A percentile compares a stretch with the other conserved stretches of the same genome.
Evolutionary conservation across 1,284 basidiomycete genomes (phyloP).

Genomic region (Ganoderma sinense): DNA sequence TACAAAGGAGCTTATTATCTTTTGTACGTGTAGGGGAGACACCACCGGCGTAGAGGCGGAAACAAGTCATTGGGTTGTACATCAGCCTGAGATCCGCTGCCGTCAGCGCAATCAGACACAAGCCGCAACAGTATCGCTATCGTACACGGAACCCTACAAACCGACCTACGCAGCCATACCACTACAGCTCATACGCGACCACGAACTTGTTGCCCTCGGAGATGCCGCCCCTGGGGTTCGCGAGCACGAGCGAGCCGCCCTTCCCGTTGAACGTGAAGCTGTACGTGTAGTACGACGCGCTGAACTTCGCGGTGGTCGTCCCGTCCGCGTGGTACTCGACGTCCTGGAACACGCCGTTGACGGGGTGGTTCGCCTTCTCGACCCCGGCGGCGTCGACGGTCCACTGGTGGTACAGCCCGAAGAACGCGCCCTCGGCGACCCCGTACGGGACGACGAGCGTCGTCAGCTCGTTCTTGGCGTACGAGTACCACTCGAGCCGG

Average conservation of each 20-base stretch:
- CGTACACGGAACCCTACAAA: not conserved
- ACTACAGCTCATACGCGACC: not conserved
- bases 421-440: slow-evolving; percentile 1
- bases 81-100: too few species aligned
- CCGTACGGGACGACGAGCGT: slow-evolving; percentile 15
- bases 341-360: not conserved
- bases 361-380: not conserved
- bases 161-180: not conserved
- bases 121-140: not conserved
- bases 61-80: not conserved
- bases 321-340: not conserved
- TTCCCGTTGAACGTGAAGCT: not conserved
- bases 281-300: not conserved
- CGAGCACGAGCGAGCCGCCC: not conserved
- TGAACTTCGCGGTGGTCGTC: not conserved
- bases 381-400: slow-evolving; percentile 1
- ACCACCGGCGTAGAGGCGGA: not conserved
- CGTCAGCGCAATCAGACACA: not conserved
- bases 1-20: not conserved
- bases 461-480: slow-evolving; percentile 14
- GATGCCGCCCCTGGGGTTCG: not conserved
- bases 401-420: slow-evolving; percentile 18
- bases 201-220: not conserved
- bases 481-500: slow-evolving; percentile 4
- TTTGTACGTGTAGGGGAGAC: not conserved